phyloP scores from a whole-genome alignment of 2,329 filamentous ascomycete genomes.

The Endoconidiophora laricicola region DNA sequence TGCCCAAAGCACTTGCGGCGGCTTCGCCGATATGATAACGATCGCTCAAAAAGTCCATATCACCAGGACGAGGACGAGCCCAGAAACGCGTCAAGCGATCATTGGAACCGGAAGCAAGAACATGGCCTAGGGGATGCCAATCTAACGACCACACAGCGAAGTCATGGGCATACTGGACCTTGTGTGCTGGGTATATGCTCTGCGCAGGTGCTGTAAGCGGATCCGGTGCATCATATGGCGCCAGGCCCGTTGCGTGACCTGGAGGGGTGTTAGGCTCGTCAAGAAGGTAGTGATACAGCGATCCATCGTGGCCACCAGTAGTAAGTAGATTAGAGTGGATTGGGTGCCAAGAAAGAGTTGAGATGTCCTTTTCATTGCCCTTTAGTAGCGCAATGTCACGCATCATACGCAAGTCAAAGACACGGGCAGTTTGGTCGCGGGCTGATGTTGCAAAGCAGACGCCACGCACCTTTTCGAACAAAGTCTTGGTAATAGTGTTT shows the following conservation, averaged over 20 bases:
- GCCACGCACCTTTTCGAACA: constrained; percentile 75
- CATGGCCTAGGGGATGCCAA: constrained; percentile 93
- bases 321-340: constrained; percentile 78
- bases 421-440: constrained; percentile 76
- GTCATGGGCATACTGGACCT: constrained; percentile 73
- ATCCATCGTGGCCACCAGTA: constrained; percentile 78
- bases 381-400: constrained; percentile 85
- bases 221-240: constrained; percentile 73
- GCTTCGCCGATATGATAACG: constrained; percentile 90
- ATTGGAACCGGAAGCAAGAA: constrained; percentile 88
- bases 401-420: constrained; percentile 97
- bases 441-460: constrained; percentile 81
- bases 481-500: constrained; percentile 84
- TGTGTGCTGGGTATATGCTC: constrained; percentile 84
- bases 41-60: constrained; percentile 71
- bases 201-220: constrained; percentile 66
- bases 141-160: constrained; percentile 95
- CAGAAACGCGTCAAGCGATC: constrained; percentile 95
- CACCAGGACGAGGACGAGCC: constrained; percentile 78
- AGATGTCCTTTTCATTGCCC: constrained; percentile 92
- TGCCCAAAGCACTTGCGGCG: constrained; percentile 83
- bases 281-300: constrained; percentile 84
- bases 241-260: constrained; percentile 53
- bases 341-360: constrained; percentile 84
- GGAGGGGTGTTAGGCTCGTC: constrained; percentile 80